phyloP scores from a whole-genome alignment of 1,139 yeast genomes.

The Geotrichum histeridarum region DNA sequence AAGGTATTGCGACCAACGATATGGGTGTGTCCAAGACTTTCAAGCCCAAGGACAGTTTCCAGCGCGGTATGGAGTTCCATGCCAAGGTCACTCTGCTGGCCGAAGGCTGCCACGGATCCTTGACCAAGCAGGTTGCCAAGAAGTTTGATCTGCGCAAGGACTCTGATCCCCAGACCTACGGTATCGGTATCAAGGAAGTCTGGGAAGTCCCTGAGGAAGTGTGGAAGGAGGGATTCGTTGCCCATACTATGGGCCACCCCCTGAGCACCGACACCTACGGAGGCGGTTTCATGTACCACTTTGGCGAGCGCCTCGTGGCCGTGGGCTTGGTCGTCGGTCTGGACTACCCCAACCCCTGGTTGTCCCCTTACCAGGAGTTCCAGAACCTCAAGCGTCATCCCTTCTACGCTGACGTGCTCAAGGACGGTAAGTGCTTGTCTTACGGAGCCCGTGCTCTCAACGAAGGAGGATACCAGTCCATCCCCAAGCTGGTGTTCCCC shows the following conservation, averaged over 20 bases:
- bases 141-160: conserved; percentile 64
- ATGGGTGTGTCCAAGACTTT: conserved; percentile 77
- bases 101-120: conserved; percentile 96
- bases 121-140: conserved; percentile 68
- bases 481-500: conserved; percentile 85
- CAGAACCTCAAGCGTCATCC: conserved; percentile 93
- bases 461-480: conserved; percentile 92
- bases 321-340: conserved; percentile 89
- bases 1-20: conserved; percentile 91
- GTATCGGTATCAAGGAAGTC: conserved; percentile 89
- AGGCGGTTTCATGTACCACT: conserved; percentile 96
- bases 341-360: conserved; percentile 88
- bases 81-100: conserved; percentile 83
- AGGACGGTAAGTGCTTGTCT: conserved; percentile 87
- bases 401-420: conserved; percentile 63
- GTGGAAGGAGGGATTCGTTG: conserved; percentile 74
- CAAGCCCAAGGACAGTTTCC: conserved; percentile 70
- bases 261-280: conserved; percentile 71
- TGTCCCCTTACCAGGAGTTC: conserved; percentile 93
- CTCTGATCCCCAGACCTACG: conserved; percentile 80
- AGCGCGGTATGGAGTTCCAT: conserved; percentile 94
- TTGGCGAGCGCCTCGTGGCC: conserved; percentile 85
- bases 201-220: conserved; percentile 92
- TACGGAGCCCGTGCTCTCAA: conserved; percentile 94
- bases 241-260: conserved; percentile 90